Conservation (phyloP, 306 rosid species). For the Lagenaria siceraria region DNA sequence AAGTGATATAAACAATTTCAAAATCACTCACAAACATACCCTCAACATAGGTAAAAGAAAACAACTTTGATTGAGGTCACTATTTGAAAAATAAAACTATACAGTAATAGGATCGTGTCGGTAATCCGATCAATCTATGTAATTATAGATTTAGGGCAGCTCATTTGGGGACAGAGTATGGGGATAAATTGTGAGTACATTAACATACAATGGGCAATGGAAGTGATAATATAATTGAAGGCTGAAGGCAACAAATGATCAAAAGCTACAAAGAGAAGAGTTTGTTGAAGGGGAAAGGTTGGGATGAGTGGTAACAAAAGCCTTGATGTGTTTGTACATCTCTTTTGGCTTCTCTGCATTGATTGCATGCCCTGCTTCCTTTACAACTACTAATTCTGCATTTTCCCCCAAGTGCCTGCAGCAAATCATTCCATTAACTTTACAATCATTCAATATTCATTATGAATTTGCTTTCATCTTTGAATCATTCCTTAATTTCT, state of each 20-base stretch:
- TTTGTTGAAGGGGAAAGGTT: constrained; percentile 17
- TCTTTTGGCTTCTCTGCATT: constrained; percentile 71
- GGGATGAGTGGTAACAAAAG: constrained; percentile 34
- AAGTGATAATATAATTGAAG: background rate
- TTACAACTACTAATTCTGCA: constrained; percentile 44
- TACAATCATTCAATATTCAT: background rate
- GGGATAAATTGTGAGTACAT: background rate
- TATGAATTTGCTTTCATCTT: too few relatives aligned
- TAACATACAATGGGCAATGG: background rate
- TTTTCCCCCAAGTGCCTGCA: constrained; percentile 74
- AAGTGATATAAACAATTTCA: too few relatives aligned
- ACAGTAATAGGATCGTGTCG: too few relatives aligned
- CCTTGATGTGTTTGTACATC: constrained; percentile 40
- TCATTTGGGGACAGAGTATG: too few relatives aligned
- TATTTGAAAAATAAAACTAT: too few relatives aligned
- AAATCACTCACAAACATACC: too few relatives aligned
- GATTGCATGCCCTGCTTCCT: constrained; percentile 81
- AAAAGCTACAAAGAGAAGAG: background rate
- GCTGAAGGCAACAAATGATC: background rate
- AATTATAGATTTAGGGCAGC: background rate
- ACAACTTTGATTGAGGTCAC: too few relatives aligned
- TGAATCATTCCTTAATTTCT: background rate
- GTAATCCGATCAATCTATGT: too few relatives aligned
- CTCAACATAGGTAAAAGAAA: too few relatives aligned
- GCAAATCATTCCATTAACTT: background rate